Base-by-base conservation (phyloP, 1,139 yeast genomes). In the Arxiozyma heterogenica region DNA sequence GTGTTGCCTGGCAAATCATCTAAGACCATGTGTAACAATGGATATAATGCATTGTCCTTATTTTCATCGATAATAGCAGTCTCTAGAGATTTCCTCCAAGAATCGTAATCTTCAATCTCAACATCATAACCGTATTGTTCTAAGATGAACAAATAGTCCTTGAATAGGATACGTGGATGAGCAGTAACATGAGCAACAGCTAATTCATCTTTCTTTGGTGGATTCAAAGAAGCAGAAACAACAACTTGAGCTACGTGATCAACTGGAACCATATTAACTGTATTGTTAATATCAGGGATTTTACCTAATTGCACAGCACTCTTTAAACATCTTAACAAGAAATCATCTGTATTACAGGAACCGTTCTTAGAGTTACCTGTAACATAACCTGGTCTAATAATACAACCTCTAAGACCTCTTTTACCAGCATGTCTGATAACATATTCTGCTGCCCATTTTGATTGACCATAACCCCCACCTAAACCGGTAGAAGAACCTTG, bases 361-460 rank as follows among this genome's bases (percentile, higher is more conserved):
- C 99, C 98, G 45, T 89, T 85, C 47, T 71, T 63, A 47, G 93
- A 79, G 61, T 82, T 88, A 54, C 98, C 98, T 58, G 95, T 86
- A 50, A 93, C 93, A 66, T 93, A 93, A 47, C 99, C 98, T 1
- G 99, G 98, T 70, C 99, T 82, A 42, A 93, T 82, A 61, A 93
- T 85, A 57, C 93, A 81, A 41, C 98, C 98, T 59, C 83, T 77
- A 60, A 94, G 79, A 5, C 98, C 98, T 57, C 84, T 75, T 54
- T 77, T 78, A 52, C 97, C 98, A 8, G 98, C 98, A 57, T 78
- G 78, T 68, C 98, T 82, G 57, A 89, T 83, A 50, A 94, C 76
- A 64, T 86, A 82, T 72, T 93, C 99, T 21, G 96, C 95, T 44
- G 91, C 90, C 99, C 99, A 93, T 71, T 93, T 93, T 61, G 95